A percentile compares a stretch with the other conserved stretches of the same genome.
phyloP scores from a whole-genome alignment of 2,329 filamentous ascomycete species.

The Cladosporium austrohemisphaericum region DNA sequence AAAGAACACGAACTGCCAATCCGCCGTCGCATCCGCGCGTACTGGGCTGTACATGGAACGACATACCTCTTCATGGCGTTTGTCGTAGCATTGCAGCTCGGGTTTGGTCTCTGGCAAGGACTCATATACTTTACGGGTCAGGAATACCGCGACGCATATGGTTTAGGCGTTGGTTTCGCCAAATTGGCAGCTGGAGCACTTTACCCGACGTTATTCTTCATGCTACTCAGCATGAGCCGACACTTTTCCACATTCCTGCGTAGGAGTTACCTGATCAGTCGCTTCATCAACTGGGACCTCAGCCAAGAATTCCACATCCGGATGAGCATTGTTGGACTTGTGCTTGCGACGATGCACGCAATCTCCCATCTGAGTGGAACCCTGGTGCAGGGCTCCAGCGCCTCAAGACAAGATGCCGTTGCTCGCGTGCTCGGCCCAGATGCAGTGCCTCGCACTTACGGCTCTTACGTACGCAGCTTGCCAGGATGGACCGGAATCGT shows the following conservation, averaged over 20 bases:
- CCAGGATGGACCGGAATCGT: constrained; percentile 52
- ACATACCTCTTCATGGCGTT: constrained; percentile 49
- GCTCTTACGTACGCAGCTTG: constrained; percentile 45
- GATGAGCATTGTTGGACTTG: constrained; percentile 50
- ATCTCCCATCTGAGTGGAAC: constrained; percentile 54
- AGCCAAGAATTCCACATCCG: constrained; percentile 55
- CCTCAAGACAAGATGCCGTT: constrained; percentile 44
- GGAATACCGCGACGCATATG: constrained; percentile 49
- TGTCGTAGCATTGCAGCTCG: constrained; percentile 48
- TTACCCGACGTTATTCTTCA: constrained; percentile 57
- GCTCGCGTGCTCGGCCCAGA: constrained; percentile 45
- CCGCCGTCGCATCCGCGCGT: constrained; percentile 48
- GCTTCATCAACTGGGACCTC: constrained; percentile 57
- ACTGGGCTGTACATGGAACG: constrained; percentile 55
- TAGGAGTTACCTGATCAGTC: constrained; percentile 49
- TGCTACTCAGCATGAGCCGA: constrained; percentile 56
- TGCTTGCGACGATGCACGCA: constrained; percentile 52
- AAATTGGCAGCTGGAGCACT: constrained; percentile 54
- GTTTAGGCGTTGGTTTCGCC: constrained; percentile 55
- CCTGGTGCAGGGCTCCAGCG: constrained; percentile 49
- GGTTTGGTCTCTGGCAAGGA: constrained; percentile 53
- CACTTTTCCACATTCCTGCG: constrained; percentile 54
- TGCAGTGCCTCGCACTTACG: constrained; percentile 43
- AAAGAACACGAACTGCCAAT: constrained; percentile 37
- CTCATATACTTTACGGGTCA: constrained; percentile 49